Evolutionary conservation across 1,284 basidiomycete genomes (phyloP).

Genomic region (Fomitiporia mediterranea): DNA sequence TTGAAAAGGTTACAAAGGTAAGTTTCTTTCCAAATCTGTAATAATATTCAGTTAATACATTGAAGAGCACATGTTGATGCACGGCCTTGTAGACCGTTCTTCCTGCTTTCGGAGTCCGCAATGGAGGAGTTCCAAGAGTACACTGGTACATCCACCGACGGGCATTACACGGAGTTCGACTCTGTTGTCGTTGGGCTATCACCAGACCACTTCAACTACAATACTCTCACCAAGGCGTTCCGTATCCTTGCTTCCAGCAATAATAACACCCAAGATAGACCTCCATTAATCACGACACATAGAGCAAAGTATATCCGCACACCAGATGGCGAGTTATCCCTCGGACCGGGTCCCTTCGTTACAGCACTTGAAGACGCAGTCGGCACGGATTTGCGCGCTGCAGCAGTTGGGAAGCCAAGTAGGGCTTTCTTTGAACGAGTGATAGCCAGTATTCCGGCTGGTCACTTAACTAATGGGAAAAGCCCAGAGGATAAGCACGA

Average conservation of each 20-base stretch:
- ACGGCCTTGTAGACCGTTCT: constrained; percentile 53
- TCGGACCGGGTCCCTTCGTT: constrained; percentile 71
- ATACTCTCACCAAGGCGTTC: constrained; percentile 60
- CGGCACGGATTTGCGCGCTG: constrained; percentile 36
- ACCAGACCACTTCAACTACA: constrained; percentile 50
- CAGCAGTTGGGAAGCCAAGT: constrained; percentile 63
- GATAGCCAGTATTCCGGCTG: constrained; percentile 40
- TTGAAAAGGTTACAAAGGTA: constrained; percentile 40
- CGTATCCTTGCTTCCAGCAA: constrained; percentile 46
- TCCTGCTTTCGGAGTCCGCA: constrained; percentile 57
- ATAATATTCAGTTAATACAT: constrained; percentile 1
- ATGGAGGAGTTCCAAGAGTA: constrained; percentile 42
- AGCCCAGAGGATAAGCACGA: constrained; percentile 18
- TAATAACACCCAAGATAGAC: constrained; percentile 5
- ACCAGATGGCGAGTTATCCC: constrained; percentile 45
- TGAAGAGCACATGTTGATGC: neutral
- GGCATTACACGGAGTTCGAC: constrained; percentile 38
- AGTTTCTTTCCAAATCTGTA: constrained; percentile 20
- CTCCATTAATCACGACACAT: constrained; percentile 53
- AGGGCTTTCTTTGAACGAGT: constrained; percentile 56
- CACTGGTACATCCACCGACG: constrained; percentile 22
- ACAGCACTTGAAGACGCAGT: constrained; percentile 55
- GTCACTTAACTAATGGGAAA: constrained; percentile 10
- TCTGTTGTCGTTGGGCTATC: constrained; percentile 66
- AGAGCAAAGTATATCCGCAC: constrained; percentile 44